phyloP scores from a whole-genome alignment of 129 eudicot species.

The Artemisia tridentata region DNA sequence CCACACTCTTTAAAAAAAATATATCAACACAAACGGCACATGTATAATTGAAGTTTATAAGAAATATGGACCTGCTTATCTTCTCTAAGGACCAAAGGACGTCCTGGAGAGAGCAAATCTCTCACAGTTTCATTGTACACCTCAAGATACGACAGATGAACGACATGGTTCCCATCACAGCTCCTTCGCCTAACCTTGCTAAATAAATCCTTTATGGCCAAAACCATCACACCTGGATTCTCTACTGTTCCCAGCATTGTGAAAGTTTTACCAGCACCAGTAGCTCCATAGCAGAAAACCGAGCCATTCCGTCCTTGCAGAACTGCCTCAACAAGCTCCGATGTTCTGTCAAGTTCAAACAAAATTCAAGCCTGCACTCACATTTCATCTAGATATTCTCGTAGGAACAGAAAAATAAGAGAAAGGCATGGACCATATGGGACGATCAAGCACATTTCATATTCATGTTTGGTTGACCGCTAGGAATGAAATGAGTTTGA shows the following conservation, averaged over 20 bases:
- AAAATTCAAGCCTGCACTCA: not conserved
- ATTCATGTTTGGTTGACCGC: too few relatives aligned
- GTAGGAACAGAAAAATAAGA: too few relatives aligned
- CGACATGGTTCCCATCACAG: constrained; percentile 67
- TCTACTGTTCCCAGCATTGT: constrained; percentile 85
- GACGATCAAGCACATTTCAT: too few relatives aligned
- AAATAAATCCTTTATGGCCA: constrained; percentile 88
- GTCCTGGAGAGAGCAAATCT: constrained; percentile 91
- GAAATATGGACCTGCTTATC: constrained; percentile 63
- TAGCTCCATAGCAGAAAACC: constrained; percentile 90
- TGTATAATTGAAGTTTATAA: not conserved
- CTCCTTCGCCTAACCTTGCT: constrained; percentile 71
- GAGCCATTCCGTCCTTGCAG: constrained; percentile 84
- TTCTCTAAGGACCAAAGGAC: constrained; percentile 82
- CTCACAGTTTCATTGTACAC: constrained; percentile 91
- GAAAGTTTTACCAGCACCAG: constrained; percentile 90
- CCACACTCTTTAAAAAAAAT: not conserved
- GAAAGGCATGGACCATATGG: too few relatives aligned
- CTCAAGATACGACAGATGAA: constrained; percentile 84
- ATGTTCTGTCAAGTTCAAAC: constrained; percentile 51
- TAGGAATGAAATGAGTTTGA: too few relatives aligned
- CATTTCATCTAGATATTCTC: constrained; percentile 4
- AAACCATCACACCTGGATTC: constrained; percentile 87
- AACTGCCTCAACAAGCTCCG: constrained; percentile 85
- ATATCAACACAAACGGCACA: not conserved